phyloP scores from a whole-genome alignment of 2,329 filamentous ascomycete species.

The Diplodia sapinea region DNA sequence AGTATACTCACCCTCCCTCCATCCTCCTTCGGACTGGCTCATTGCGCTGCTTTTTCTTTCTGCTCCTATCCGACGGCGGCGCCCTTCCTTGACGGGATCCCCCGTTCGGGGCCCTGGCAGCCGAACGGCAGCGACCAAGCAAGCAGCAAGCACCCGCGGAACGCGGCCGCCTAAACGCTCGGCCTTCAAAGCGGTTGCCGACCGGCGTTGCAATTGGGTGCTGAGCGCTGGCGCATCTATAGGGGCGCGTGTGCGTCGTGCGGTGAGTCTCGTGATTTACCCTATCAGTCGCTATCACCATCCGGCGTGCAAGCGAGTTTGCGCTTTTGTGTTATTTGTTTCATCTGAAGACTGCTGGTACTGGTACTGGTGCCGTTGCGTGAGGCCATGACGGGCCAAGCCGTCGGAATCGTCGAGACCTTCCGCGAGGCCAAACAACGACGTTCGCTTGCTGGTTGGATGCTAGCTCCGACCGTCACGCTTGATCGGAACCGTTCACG shows the following conservation, averaged over 20 bases:
- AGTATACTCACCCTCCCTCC: background rate
- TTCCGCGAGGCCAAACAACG: background rate
- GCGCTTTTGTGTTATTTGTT: background rate
- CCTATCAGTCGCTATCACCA: background rate
- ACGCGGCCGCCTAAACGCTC: background rate
- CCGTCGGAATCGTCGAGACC: no score
- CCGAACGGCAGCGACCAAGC: background rate
- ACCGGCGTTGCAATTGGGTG: background rate
- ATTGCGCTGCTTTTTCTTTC: background rate
- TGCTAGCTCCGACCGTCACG: background rate
- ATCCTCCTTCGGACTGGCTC: conserved; percentile 13
- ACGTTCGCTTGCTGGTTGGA: background rate
- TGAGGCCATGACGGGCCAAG: no score
- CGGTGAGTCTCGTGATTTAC: background rate
- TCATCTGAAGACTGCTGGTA: background rate
- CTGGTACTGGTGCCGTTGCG: no score
- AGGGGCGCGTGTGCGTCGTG: background rate
- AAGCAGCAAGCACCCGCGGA: background rate
- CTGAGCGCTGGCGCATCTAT: background rate
- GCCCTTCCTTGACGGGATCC: no score
- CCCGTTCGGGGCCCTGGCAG: background rate
- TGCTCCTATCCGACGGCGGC: background rate
- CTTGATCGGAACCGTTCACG: background rate
- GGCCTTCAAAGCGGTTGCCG: background rate
- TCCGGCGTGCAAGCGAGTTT: background rate